These are phyloP conservation scores for Penicillium canariense DNA, from an alignment of 495 filamentous ascomycete genomes.

Conservation along the genomic window DNA sequence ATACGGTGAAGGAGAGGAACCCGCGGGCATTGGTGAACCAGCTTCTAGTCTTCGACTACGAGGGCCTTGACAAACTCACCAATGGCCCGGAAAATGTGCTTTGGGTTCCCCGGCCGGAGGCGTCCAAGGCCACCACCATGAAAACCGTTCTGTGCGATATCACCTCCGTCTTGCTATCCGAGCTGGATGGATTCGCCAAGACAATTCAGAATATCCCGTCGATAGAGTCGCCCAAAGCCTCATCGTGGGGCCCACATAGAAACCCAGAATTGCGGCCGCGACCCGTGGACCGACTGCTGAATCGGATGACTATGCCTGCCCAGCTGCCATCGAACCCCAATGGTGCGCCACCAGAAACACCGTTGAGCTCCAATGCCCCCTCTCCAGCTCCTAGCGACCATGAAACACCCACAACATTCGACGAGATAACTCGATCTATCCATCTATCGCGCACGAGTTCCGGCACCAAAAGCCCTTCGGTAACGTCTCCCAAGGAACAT, in stretches of 20 bases:
- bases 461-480: conserved; percentile 31
- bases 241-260: conserved; percentile 46
- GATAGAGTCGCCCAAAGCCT: conserved; percentile 70
- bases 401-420: conserved; percentile 67
- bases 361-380: conserved; percentile 44
- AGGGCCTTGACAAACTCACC: conserved; percentile 35
- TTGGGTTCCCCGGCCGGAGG: conserved; percentile 67
- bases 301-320: conserved; percentile 81
- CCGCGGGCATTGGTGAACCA: conserved; percentile 75
- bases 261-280: conserved; percentile 45
- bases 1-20: conserved; percentile 56
- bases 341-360: conserved; percentile 51
- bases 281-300: conserved; percentile 43
- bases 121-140: conserved; percentile 81
- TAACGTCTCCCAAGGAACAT: conserved; percentile 42
- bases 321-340: conserved; percentile 54
- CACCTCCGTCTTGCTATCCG: conserved; percentile 76
- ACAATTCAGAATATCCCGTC: conserved; percentile 75
- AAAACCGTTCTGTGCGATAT: conserved; percentile 94
- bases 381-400: conserved; percentile 45
- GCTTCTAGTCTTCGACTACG: conserved; percentile 74
- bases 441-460: conserved; percentile 42
- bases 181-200: conserved; percentile 83
- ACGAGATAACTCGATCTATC: conserved; percentile 61
- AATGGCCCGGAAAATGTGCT: conserved; percentile 55